Evolutionary conservation across 1,139 yeast genomes (phyloP), one percentile per base, ranked within the genome.

Genomic region (Lodderomyces beijingensis): DNA sequence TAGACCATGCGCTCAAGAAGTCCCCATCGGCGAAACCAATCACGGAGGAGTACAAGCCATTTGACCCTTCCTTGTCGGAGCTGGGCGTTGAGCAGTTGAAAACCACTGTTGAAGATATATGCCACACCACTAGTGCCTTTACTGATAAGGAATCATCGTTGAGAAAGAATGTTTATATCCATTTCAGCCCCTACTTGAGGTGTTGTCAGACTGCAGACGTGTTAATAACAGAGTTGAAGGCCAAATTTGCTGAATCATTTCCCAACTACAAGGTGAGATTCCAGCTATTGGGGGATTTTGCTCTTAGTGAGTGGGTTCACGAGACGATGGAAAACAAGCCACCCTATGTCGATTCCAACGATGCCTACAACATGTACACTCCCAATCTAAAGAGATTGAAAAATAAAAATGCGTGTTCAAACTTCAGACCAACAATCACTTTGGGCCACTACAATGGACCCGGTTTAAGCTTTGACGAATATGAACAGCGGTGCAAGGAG

Each of bases 371-470:
- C 39, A 65, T 68, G 72, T 68, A 66, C 40, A 67, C 70, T 4
- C 72, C 73, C 21, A 68, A 68, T 43, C 46, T 66, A 34, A 65
- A 63, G 45, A 41, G 48, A 28, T 45, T 68, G 42, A 52, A 51
- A 30, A 68, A 68, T 42, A 54, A 59, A 35, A 49, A 55, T 25
- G 53, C 57, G 16, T 57, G 65, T 40, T 62, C 69, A 22, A 67
- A 65, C 40, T 68, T 68, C 44, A 49, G 74, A 19, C 74, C 74
- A 22, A 63, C 71, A n/a, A 58, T 57, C 20, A 59, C 66, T 10
- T 55, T 68, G 41, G 74, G 74, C 16, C 70, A 59, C n/a, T 68
- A 58, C 47, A 68, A 68, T 46, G 74, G 72, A 2, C 67, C 64
- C 5, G 67, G 61, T 30, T 50, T 68, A 33, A 57, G 63, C 40